These are phyloP conservation scores for Cutaneotrichosporon cutaneum DNA, from an alignment of 1,284 basidiomycete genomes.

Conservation along the genomic window DNA sequence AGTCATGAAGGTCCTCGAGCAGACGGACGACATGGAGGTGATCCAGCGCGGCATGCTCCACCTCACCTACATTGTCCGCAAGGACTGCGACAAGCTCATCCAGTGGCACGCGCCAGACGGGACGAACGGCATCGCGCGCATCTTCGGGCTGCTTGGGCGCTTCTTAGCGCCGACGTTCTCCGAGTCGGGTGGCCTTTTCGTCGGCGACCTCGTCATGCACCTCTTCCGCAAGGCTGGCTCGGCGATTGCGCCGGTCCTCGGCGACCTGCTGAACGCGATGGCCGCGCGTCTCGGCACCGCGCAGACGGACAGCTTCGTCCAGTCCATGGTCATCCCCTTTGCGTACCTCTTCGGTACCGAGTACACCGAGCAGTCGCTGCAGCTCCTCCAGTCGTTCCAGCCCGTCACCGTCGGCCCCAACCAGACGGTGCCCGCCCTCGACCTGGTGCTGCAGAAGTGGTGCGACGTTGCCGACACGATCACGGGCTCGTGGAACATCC, in stretches of 20 bases:
- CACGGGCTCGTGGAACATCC: constrained; percentile 88
- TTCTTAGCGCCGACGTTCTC: constrained; percentile 63
- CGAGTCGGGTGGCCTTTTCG: constrained; percentile 82
- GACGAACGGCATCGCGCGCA: constrained; percentile 69
- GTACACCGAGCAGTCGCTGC: constrained; percentile 72
- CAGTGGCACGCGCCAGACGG: constrained; percentile 68
- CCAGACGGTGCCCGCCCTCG: constrained; percentile 57
- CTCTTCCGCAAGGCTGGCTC: constrained; percentile 76
- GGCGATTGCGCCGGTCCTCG: constrained; percentile 65
- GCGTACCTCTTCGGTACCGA: constrained; percentile 80
- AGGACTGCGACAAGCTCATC: constrained; percentile 76
- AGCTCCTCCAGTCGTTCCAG: constrained; percentile 66
- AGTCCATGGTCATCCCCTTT: constrained; percentile 87
- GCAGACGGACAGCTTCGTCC: constrained; percentile 75
- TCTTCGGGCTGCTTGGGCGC: constrained; percentile 71
- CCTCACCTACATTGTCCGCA: constrained; percentile 79
- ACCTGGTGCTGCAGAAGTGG: constrained; percentile 84
- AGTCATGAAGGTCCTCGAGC: constrained; percentile 67
- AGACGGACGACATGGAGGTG: constrained; percentile 76
- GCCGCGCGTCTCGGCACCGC: constrained; percentile 74
- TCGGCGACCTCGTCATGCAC: constrained; percentile 93
- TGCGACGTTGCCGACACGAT: constrained; percentile 90
- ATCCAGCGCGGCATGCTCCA: constrained; percentile 80
- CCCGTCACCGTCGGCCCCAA: constrained; percentile 56
- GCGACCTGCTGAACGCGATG: constrained; percentile 81